Base-by-base conservation (phyloP, 805 yeast species). In the Starmerella roubikii region DNA sequence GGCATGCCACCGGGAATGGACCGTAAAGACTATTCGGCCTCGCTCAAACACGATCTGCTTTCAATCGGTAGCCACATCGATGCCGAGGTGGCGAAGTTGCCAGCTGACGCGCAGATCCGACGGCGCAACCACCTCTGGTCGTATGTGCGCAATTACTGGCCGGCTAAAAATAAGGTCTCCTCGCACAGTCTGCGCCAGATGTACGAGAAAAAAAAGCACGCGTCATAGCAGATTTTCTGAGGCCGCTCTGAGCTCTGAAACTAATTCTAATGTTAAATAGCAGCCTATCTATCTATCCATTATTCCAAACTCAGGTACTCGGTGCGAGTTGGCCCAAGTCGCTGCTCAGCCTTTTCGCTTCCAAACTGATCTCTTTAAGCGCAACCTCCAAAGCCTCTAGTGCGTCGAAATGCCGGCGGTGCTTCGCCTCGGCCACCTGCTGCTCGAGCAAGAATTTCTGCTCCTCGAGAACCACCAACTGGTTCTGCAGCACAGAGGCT, bases 61-160 rank as follows among this genome's bases (percentile, higher is more conserved):
- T 64, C 65, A 8, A 77, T 84, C 33, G 94, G 94, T 22, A 75
- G 77, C 46, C 76, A 72, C 52, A 83, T 83, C 39, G 71, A 64
- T 26, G 52, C 58, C 37, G 59, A 59, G 29, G 65, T 64, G 18
- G 41, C 42, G 13, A 52, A 44, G 18, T 32, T 40, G 2, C 51
- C 51, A 3, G 47, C 47, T 13, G 62, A 62, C 18, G 54, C 62
- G 22, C 20, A 23, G 7, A 65, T 59, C 6, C 69, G 65, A 52
- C 50, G 62, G 41, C 63, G 65, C 41, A 76, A 71, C 54, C 91
- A 83, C 51, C 59, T 84, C 42, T 84, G 95, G 94, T 71, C 80
- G 23, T 83, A 78, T 56, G 83, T 91, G 4, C 68, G 85, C 17
- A 69, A 72, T 38, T 84, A 75, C 61, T 84, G 95, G 95, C 95